Evolutionary conservation across 1,139 yeast species (phyloP).

Genomic region (Pichia sp.): DNA sequence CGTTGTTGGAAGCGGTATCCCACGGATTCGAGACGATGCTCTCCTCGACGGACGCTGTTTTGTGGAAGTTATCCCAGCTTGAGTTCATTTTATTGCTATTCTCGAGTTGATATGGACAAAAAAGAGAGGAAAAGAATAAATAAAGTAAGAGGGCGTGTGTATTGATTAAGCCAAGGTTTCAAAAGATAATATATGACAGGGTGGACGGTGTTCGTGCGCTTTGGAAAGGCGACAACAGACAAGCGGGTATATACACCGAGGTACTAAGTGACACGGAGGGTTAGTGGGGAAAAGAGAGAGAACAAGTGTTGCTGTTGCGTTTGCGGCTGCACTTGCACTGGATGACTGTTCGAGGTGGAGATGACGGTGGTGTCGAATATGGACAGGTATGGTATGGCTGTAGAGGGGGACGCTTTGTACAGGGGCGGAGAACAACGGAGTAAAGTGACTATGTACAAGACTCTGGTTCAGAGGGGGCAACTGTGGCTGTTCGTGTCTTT

Average conservation of each 20-base stretch:
- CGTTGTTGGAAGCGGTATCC: slow-evolving; percentile 25
- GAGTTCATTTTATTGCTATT: slow-evolving; percentile 17
- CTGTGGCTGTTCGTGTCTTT: background rate
- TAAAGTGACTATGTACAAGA: slow-evolving; percentile 12
- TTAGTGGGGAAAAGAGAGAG: background rate
- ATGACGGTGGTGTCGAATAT: background rate
- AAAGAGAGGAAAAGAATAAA: background rate
- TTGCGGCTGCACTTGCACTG: background rate
- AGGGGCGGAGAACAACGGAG: background rate
- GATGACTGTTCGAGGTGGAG: no score
- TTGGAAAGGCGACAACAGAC: background rate
- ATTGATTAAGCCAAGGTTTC: no score
- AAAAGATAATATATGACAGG: background rate
- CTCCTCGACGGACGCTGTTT: slow-evolving; percentile 24
- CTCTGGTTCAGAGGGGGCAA: slow-evolving; percentile 2
- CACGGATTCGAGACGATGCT: slow-evolving; percentile 26
- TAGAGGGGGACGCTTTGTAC: slow-evolving; percentile 1
- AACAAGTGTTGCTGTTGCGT: background rate
- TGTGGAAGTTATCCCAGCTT: slow-evolving; percentile 24
- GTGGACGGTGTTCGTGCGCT: background rate
- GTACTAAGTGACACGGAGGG: background rate
- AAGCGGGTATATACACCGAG: background rate
- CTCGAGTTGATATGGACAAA: background rate
- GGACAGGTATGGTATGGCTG: background rate
- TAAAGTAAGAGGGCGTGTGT: background rate